phyloP scores from a whole-genome alignment of 176 grass and related monocot species.

The Raddia guianensis region DNA sequence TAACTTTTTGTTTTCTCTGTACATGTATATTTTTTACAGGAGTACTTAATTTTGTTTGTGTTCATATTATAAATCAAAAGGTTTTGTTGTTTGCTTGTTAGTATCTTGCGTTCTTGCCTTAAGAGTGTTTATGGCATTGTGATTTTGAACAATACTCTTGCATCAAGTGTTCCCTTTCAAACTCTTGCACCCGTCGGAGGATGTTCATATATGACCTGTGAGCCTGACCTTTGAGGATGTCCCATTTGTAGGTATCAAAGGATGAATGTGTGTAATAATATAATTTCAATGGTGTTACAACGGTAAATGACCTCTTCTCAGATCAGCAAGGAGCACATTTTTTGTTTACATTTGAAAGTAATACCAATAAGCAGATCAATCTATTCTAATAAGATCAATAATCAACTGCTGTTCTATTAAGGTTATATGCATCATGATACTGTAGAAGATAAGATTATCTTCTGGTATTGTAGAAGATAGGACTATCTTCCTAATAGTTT shows the following conservation, averaged over 20 bases:
- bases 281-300: not conserved
- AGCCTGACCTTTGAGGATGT: too few relatives aligned
- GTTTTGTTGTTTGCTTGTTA: not conserved
- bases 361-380: not conserved
- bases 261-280: not conserved
- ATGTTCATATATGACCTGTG: not conserved
- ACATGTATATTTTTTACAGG: constrained; percentile 25
- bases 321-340: not conserved
- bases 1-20: constrained; percentile 3
- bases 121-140: not conserved
- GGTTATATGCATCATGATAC: too few relatives aligned
- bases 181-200: not conserved
- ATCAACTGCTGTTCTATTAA: too few relatives aligned
- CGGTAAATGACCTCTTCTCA: not conserved
- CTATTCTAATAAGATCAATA: too few relatives aligned
- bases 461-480: too few relatives aligned
- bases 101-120: not conserved
- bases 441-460: too few relatives aligned
- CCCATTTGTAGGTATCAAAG: not conserved
- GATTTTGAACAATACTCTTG: not conserved
- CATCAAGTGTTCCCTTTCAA: constrained; percentile 20
- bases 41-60: constrained; percentile 14
- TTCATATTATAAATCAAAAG: constrained; percentile 27
- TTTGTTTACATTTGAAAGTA: not conserved
- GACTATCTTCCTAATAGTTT: too few relatives aligned